phyloP scores from a whole-genome alignment of 2,329 filamentous ascomycete genomes.

The Fusarium sp. region DNA sequence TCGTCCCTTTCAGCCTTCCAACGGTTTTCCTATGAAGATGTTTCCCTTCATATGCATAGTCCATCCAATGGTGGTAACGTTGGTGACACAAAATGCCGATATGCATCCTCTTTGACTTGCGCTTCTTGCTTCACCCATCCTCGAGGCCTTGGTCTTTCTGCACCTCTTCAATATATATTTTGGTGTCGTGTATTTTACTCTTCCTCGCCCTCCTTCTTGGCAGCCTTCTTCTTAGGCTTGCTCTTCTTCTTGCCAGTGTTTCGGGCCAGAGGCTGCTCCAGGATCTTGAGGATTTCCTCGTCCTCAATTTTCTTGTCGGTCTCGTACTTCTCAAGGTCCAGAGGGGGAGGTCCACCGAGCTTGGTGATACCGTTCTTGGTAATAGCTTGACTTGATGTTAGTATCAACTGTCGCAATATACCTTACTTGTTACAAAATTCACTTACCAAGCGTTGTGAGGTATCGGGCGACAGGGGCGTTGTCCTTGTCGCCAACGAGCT shows the following conservation, averaged over 20 bases:
- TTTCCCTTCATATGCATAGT: constrained; percentile 20
- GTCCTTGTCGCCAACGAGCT: constrained; percentile 95
- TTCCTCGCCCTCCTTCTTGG: constrained; percentile 60
- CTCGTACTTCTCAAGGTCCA: constrained; percentile 86
- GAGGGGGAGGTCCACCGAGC: constrained; percentile 79
- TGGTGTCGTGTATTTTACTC: constrained; percentile 44
- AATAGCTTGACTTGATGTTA: constrained; percentile 71
- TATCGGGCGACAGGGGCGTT: constrained; percentile 84
- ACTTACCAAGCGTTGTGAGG: constrained; percentile 92
- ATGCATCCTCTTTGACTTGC: constrained; percentile 35
- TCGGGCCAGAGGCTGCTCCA: constrained; percentile 87
- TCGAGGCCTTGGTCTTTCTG: constrained; percentile 26
- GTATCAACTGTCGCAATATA: neutral
- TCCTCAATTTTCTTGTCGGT: constrained; percentile 98
- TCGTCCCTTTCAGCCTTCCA: constrained; percentile 35
- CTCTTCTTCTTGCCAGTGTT: constrained; percentile 94
- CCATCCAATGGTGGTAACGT: constrained; percentile 32
- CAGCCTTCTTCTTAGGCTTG: constrained; percentile 81
- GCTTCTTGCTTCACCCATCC: constrained; percentile 22
- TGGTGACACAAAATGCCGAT: constrained; percentile 31
- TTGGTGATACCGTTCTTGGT: constrained; percentile 97
- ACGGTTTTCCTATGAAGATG: constrained; percentile 25
- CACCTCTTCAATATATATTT: constrained; percentile 33
- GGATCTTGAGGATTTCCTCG: constrained; percentile 93
- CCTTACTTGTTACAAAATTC: neutral